Percentiles rank a stretch among this genome's conserved stretches.
Evolutionary conservation across 345 rosid species (phyloP).

Genomic region (Raphanus sativus): DNA sequence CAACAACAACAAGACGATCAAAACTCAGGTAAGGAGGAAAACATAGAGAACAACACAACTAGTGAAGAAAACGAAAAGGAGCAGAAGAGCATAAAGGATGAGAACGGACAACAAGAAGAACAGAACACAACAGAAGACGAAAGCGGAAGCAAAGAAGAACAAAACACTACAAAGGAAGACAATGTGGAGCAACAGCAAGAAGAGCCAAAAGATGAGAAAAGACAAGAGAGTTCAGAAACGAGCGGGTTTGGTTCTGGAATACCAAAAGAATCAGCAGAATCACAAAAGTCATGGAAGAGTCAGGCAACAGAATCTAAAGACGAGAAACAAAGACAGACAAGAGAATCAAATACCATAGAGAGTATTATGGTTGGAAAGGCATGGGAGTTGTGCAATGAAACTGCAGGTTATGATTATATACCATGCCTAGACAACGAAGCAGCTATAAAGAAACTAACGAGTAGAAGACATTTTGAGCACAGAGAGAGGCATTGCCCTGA

Average conservation of each 20-base stretch:
- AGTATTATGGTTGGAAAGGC: conserved; percentile 38
- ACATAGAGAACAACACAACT: conserved; percentile 10
- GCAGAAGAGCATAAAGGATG: conserved; percentile 21
- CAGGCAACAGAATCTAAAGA: conserved; percentile 67
- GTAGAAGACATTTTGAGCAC: conserved; percentile 72
- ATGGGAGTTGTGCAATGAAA: conserved; percentile 77
- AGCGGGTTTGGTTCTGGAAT: conserved; percentile 48
- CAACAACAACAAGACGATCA: conserved; percentile 29
- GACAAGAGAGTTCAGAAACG: conserved; percentile 15
- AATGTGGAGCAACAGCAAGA: conserved; percentile 32
- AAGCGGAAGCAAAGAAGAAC: conserved; percentile 28
- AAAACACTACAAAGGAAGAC: conserved; percentile 8
- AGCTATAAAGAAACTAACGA: conserved; percentile 52
- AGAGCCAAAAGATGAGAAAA: conserved; percentile 26
- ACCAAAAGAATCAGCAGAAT: conserved; percentile 77
- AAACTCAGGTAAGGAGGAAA: conserved; percentile 29
- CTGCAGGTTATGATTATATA: conserved; percentile 81
- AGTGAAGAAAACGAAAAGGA: conserved; percentile 28
- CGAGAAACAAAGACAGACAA: conserved; percentile 69
- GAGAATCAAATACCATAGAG: conserved; percentile 35
- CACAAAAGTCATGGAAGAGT: conserved; percentile 72
- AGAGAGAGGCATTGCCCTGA: conserved; percentile 96
- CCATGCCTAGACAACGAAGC: conserved; percentile 91
- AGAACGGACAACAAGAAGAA: conserved; percentile 35
- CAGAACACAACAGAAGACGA: conserved; percentile 7